Base-by-base conservation (phyloP, 176 grass and related monocot species). In the Lolium multiflorum region DNA sequence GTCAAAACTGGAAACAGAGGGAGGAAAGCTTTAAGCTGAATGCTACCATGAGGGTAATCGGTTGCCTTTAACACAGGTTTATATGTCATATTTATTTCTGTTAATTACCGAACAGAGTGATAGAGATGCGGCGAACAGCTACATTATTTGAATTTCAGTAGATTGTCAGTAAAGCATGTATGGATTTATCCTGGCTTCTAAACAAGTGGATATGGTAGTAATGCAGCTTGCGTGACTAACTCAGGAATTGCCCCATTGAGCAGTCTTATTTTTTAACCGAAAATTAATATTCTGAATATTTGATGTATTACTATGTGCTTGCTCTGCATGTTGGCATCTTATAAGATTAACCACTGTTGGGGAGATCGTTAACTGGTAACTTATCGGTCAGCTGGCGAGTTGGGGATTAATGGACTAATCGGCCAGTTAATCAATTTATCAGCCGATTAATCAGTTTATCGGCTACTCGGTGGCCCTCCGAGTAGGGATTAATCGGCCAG, bases 21-120 rank as follows among this genome's bases (percentile, higher is more conserved):
- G 97, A 94, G 80, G 82, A 91, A 12, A 96, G 90, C 78, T 96
- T 96, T 79, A 91, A 96, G 57, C 59, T 98, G 68, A 98, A 94
- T 80, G 63, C 82, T 81, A 91, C 91, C 41, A 96, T 96, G 97
- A 96, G 96, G 97, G 97, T 94, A 86, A 55, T 44, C 9, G 12
- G 3, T 48, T 81, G 17, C 6, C 51, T 88, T 81, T 4, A 26
- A 37, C 6, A 1, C 13, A 7, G 46, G 10, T 3, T 0, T 65
- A 38, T 74, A 64, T 31, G 24, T 35, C 31, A 35, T 35, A 35
- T 35, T 35, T 35, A 35, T 35, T 35, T 35, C 31, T 35, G 2
- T 35, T 35, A 35, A 35, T 35, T 35, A 35, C 31, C 31, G 31
- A 35, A 35, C 31, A 35, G 31, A 35, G 31, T 35, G 31, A 35